These are phyloP conservation scores for Petunia axillaris DNA, from an alignment of 257 asterid species.

Conservation along the genomic window DNA sequence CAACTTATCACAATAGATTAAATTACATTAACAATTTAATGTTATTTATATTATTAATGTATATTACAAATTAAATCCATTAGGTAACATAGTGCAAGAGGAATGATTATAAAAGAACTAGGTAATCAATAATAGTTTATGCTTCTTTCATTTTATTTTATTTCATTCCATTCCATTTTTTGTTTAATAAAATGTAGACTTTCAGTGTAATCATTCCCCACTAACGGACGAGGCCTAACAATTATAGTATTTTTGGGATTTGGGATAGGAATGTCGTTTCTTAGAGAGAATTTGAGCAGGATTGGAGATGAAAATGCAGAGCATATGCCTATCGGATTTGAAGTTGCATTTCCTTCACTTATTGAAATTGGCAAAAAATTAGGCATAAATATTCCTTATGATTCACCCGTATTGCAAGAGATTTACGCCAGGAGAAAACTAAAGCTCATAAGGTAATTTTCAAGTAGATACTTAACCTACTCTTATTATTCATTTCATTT, in stretches of 20 bases:
- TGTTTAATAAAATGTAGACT: neutral
- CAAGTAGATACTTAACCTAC: neutral
- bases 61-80: neutral
- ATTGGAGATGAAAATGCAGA: conserved; percentile 67
- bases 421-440: conserved; percentile 58
- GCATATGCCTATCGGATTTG: conserved; percentile 95
- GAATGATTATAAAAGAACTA: neutral
- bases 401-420: conserved; percentile 55
- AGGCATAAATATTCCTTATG: conserved; percentile 56
- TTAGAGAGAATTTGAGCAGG: conserved; percentile 54
- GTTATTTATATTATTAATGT: too few relatives aligned
- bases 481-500: too few relatives aligned
- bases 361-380: conserved; percentile 64
- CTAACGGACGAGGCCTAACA: neutral
- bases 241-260: neutral
- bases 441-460: conserved; percentile 68
- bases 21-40: too few relatives aligned
- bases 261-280: conserved; percentile 55
- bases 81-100: neutral
- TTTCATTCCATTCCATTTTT: neutral
- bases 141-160: too few relatives aligned
- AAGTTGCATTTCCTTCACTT: conserved; percentile 86
- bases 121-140: neutral
- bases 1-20: too few relatives aligned
- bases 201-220: neutral